phyloP scores from a whole-genome alignment of 306 rosid species.

The Heteromeles arbutifolia region DNA sequence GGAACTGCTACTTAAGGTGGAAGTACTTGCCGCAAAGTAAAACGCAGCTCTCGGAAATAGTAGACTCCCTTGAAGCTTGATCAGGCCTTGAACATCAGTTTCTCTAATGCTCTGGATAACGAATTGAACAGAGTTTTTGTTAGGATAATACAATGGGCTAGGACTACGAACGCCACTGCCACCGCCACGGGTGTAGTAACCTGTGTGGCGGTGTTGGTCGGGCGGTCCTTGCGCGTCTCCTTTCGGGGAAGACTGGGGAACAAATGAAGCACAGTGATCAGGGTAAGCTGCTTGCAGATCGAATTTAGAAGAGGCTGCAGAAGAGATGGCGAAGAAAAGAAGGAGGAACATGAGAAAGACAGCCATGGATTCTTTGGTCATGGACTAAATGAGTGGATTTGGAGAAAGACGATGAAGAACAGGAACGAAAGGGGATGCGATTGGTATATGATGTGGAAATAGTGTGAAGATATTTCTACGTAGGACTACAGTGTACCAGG shows the following conservation, averaged over 20 bases:
- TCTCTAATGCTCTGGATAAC: neutral
- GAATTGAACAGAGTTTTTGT: neutral
- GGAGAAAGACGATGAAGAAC: neutral
- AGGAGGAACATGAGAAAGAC: slow-evolving; percentile 1
- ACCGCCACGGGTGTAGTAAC: slow-evolving; percentile 36
- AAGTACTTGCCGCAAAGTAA: slow-evolving; percentile 8
- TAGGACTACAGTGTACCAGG: neutral
- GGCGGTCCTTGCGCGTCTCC: neutral
- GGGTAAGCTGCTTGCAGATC: slow-evolving; percentile 18
- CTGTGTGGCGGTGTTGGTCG: slow-evolving; percentile 2
- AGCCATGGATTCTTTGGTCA: neutral
- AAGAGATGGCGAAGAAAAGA: slow-evolving; percentile 1
- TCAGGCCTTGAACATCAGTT: slow-evolving; percentile 20
- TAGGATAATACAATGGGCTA: neutral
- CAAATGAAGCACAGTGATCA: slow-evolving; percentile 36
- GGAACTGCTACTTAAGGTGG: neutral
- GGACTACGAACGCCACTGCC: neutral
- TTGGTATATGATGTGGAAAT: neutral
- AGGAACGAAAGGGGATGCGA: neutral
- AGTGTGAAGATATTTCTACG: neutral
- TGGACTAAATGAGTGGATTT: no score
- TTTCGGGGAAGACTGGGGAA: slow-evolving; percentile 20
- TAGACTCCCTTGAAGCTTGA: slow-evolving; percentile 26
- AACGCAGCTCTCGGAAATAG: neutral
- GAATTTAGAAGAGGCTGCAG: slow-evolving; percentile 5